phyloP scores from a whole-genome alignment of 208 protist species.

The Tritrichomonas musculus region DNA sequence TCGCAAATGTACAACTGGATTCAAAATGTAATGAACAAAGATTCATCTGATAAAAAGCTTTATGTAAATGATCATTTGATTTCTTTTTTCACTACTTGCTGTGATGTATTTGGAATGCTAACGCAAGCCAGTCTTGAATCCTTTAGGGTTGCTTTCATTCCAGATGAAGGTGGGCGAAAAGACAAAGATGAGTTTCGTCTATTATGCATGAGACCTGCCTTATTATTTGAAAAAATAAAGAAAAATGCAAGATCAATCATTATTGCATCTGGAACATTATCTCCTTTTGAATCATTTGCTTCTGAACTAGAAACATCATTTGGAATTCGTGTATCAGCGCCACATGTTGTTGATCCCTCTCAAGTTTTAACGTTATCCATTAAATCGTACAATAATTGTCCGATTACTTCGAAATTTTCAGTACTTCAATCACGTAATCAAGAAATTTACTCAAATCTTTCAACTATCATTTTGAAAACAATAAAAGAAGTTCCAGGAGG shows the following conservation, averaged over 20 bases:
- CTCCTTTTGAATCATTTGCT: neutral
- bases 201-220: neutral
- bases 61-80: too few relatives aligned
- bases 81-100: too few relatives aligned
- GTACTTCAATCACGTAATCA: neutral
- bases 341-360: neutral
- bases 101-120: too few relatives aligned
- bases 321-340: neutral
- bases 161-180: too few relatives aligned
- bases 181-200: neutral
- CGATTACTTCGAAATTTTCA: neutral
- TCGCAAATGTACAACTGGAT: too few relatives aligned
- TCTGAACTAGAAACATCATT: conserved; percentile 22
- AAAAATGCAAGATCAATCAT: neutral
- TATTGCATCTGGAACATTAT: conserved; percentile 26
- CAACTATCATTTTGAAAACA: neutral
- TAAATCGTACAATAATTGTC: neutral
- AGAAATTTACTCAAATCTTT: neutral
- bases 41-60: too few relatives aligned
- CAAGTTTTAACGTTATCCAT: neutral
- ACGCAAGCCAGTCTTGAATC: too few relatives aligned
- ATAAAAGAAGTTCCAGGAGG: neutral
- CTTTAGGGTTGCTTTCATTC: too few relatives aligned
- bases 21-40: too few relatives aligned
- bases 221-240: neutral